Base-by-base conservation (phyloP, 1,139 yeast species). In the Yamadazyma dushanensis region DNA sequence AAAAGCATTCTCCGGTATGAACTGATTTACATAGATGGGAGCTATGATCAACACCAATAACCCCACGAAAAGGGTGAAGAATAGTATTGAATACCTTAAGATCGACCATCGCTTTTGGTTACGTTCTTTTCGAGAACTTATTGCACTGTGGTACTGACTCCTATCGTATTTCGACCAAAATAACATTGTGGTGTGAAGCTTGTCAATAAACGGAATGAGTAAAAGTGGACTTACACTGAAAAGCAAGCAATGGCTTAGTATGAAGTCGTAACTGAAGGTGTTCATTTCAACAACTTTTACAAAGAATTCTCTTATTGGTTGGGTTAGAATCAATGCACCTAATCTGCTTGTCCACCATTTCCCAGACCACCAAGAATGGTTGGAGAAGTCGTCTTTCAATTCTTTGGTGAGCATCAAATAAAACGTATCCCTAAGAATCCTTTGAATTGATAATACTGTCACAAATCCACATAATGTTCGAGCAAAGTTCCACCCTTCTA, bases 311-410 rank as follows among this genome's bases (percentile, higher is more conserved):
- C 95, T 62, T 4, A 76, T 33, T 0, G 92, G 89, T 49, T 85
- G 94, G 0, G 82, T 66, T 2, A 85, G 36, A 1, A 73, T 61
- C 26, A 70, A 56, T 74, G 78, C 72, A 1, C 89, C 86, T 26
- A 81, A 59, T 1, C 76, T 78, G n/a, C 76, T 70, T 9, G 61
- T 63, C 27, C 71, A 53, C 96, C 96, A 87, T 34, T 68, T 71
- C 0, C 95, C 96, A 0, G 87, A 76, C 96, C 96, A 88, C 95
- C 96, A 88, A 0, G 90, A 81, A 18, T 71, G 53, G 50, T 83
- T 84, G 2, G 83, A 56, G 25, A 62, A 61, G 41, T 76, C 80
- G 40, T 71, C 76, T 29, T 67, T 70, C 41, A 76, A 61, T 50
- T 87, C 95, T 39, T 83, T 66, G 1, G 90, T 70, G 11, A 85